Conservation (phyloP, 1,284 basidiomycete species). For the Veloboletus limbatus region DNA sequence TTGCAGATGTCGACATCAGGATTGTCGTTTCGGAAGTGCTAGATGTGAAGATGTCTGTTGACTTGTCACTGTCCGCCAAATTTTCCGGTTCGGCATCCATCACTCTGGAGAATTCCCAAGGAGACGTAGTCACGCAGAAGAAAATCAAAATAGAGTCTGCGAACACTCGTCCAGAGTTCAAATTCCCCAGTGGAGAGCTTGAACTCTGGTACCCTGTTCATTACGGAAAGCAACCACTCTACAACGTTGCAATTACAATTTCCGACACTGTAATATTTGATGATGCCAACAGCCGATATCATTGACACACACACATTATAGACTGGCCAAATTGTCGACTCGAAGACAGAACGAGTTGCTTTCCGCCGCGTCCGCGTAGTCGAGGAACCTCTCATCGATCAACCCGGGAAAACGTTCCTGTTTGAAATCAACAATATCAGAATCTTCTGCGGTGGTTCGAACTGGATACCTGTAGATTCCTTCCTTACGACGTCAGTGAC, state of each 20-base stretch:
- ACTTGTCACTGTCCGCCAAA: slow-evolving; percentile 43
- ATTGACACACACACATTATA: slow-evolving; percentile 24
- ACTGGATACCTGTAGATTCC: slow-evolving; percentile 91
- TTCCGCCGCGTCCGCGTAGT: slow-evolving; percentile 75
- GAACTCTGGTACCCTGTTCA: slow-evolving; percentile 84
- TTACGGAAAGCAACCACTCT: slow-evolving; percentile 78
- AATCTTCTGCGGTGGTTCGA: slow-evolving; percentile 88
- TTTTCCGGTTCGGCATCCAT: slow-evolving; percentile 42
- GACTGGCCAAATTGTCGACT: slow-evolving; percentile 51
- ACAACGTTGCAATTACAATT: slow-evolving; percentile 56
- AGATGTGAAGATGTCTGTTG: slow-evolving; percentile 47
- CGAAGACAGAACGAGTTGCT: slow-evolving; percentile 57
- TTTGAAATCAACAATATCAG: slow-evolving; percentile 87
- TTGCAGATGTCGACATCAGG: slow-evolving; percentile 63
- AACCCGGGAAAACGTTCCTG: slow-evolving; percentile 76
- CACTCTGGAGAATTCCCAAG: slow-evolving; percentile 47
- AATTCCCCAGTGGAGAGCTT: slow-evolving; percentile 52
- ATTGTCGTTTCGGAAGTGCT: slow-evolving; percentile 52
- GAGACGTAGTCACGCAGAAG: slow-evolving; percentile 39
- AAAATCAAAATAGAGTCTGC: slow-evolving; percentile 41
- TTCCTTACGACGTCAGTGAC: slow-evolving; percentile 72
- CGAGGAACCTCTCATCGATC: slow-evolving; percentile 70
- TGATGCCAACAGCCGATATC: neutral
- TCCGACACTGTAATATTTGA: slow-evolving; percentile 44
- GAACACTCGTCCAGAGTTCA: slow-evolving; percentile 44